Evolutionary conservation across 2,329 filamentous ascomycete species (phyloP).

Genomic region (Venturia nashicola): DNA sequence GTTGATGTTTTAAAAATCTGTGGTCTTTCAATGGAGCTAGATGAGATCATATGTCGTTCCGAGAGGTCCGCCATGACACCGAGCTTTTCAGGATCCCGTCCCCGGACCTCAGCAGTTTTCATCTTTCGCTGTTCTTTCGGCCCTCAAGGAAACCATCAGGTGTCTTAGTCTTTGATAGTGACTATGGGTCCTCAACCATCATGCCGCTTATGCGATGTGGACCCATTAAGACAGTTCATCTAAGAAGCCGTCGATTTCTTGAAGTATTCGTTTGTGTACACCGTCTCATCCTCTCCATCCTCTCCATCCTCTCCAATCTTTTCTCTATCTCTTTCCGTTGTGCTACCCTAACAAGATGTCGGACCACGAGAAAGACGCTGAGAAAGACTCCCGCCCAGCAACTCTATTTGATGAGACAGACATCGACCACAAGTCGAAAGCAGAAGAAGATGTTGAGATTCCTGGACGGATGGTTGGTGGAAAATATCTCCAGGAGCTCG

Average conservation of each 20-base stretch:
- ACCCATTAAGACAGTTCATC: background rate
- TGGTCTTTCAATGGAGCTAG: background rate
- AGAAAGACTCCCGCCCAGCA: background rate
- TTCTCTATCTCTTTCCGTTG: background rate
- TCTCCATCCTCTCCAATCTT: background rate
- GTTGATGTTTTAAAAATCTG: background rate
- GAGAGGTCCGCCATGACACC: background rate
- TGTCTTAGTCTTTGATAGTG: background rate
- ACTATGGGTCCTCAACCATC: background rate
- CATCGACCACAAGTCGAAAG: background rate
- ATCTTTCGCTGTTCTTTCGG: background rate
- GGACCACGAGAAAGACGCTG: background rate
- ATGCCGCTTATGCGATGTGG: background rate
- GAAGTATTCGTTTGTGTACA: background rate
- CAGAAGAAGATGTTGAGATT: background rate
- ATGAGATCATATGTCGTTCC: slow-evolving; percentile 2
- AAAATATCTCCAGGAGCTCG: slow-evolving; percentile 21
- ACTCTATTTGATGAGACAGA: background rate
- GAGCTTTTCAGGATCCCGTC: background rate
- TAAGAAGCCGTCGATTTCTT: background rate
- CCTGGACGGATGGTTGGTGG: slow-evolving; percentile 29
- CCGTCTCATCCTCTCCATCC: background rate
- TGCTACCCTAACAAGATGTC: background rate
- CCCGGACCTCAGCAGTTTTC: background rate
- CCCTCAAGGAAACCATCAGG: background rate